Base-by-base conservation (phyloP, 139 green algal species). In the Auxenochlorella protothecoides region DNA sequence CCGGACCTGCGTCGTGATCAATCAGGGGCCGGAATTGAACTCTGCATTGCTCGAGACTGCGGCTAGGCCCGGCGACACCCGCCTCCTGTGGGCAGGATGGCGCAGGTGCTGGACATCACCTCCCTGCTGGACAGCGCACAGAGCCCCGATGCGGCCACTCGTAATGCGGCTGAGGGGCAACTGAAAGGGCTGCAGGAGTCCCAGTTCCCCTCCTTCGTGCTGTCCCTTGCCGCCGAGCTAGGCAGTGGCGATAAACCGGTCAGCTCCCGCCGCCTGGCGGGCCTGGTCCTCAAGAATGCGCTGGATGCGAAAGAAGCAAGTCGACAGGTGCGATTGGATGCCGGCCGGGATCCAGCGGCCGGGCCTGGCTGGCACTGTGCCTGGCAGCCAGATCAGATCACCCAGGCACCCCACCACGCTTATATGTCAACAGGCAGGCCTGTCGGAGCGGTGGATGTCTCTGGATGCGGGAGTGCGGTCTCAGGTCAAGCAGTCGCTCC, bases 221-320 rank as follows among this genome's bases (percentile, higher is more conserved):
- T 85, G 0, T 85, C 78, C 55, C 71, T 98, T 4, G 78, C 87
- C 6, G 72, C 80, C 1, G 91, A 98, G 80, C 73, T 99, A 13
- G 81, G 84, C 7, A 92, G 88, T 55, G 74, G 85, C 10, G 59
- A 74, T 13, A 95, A 95, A 66, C 85, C 89, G 0, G 70, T 80
- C 6, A 85, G 93, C 53, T 75, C 81, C 2, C 75, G 94, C 57
- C 83, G 87, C 52, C 83, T 97, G 10, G 95, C 95, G 14, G 93
- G 91, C 6, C 71, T 99, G 5, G 80, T 97, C n/a, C 82, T 99
- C 3, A 99, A 99, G 75, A 99, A 98, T 82, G 68, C 78, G 14
- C 76, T 99, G 9, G 89, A 97, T 74, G 88, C 92, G 44, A 94
- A 92, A 73, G 91, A 97, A 55, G 76, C 80, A 3, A 62, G 62